Base-by-base conservation (phyloP, 306 rosid genomes). In the Ceratonia siliqua region DNA sequence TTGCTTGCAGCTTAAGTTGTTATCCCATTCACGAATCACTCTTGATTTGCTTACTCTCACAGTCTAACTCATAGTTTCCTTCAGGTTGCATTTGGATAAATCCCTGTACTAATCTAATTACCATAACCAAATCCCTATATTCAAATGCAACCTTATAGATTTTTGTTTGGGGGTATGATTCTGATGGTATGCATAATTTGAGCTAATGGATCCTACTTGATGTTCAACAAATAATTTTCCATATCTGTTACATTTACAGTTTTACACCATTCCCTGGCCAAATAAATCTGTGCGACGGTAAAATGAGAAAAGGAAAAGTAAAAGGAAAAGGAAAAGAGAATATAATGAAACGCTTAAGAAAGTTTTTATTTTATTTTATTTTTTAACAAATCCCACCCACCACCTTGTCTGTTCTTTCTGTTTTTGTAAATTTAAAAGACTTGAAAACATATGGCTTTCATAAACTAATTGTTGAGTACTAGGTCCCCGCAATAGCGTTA, bases 21-120 rank as follows among this genome's bases (percentile, higher is more conserved):
- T 36, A 66, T 15, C 52, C 32, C 63, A 48, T 73, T 68, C 1
- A 52, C 43, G 54, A 74, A 52, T 25, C 65, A 55, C 48, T 62
- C 38, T 22, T 22, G 13, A 35, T 53, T 52, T 54, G 43, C 66
- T 54, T 33, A 35, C 46, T 54, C 38, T 41, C 14, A 49, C 5
- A 38, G 12, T 17, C 22, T 43, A 6, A 33, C 46, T 13, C 57
- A 0, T 63, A 6, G 27, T 35, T 46, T 49, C 17, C 32, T 48
- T 70, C 14, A 6, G 62, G 53, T 39, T 41, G 41, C 30, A 50
- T 18, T 22, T 14, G 21, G 21, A 48, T 14, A 48, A n/a, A 50
- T 70, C 28, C 22, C 63, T 20, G 3, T 18, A 49, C 9, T 38
- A n/a, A 56, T 32, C 42, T 67, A 14, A 48, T 32, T n/a, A 49